Evolutionary conservation across 176 grass and related monocot species (phyloP).

Genomic region (Dendrocalamus sinicus): DNA sequence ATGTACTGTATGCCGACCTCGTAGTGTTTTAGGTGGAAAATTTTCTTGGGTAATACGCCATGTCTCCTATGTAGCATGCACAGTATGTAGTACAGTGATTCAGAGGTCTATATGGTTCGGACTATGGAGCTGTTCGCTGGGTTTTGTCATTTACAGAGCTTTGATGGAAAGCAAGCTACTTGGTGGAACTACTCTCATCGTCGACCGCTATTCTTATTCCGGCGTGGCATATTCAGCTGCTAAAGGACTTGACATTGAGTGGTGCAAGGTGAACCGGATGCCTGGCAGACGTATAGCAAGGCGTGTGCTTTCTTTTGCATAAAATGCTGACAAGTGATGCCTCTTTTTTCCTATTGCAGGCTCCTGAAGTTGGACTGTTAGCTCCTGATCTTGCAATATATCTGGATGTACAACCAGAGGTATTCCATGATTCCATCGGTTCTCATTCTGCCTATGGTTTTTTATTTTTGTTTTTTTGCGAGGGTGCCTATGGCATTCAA

Average conservation of each 20-base stretch:
- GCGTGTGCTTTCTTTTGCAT: neutral
- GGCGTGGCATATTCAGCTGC: conserved; percentile 75
- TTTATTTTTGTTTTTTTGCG: no score
- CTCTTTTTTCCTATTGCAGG: conserved; percentile 42
- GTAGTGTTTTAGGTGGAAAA: neutral
- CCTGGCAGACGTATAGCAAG: neutral
- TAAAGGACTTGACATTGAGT: conserved; percentile 69
- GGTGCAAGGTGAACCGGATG: conserved; percentile 66
- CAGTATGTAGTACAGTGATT: neutral
- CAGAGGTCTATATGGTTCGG: conserved; percentile 4
- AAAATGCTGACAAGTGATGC: conserved; percentile 15
- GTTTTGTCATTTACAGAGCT: conserved; percentile 44
- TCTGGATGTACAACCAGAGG: conserved; percentile 92
- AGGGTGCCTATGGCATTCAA: neutral
- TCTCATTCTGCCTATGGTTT: neutral
- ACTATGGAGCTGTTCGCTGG: conserved; percentile 20
- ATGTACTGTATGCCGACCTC: neutral
- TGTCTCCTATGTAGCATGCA: neutral
- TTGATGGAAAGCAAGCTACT: conserved; percentile 87
- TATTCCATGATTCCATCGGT: conserved; percentile 47
- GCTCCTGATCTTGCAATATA: conserved; percentile 92
- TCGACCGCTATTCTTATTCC: conserved; percentile 78
- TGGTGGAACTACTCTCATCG: conserved; percentile 70
- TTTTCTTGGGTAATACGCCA: neutral
- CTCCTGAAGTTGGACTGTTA: conserved; percentile 81